Evolutionary conservation across 352 stramenopile genomes (phyloP).

Genomic region (Phytophthora palmivora): DNA sequence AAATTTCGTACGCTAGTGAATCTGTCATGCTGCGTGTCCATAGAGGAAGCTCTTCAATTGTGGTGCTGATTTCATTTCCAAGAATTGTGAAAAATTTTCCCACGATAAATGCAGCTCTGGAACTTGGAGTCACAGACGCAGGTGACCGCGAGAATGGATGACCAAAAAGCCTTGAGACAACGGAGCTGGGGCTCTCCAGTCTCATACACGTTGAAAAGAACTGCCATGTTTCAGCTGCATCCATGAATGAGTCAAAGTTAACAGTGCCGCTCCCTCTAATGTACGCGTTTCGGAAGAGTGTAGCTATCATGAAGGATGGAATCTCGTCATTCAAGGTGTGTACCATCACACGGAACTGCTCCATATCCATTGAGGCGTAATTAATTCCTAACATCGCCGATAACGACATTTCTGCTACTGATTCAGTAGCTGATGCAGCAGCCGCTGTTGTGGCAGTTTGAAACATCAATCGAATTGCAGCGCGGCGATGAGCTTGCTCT

Average conservation of each 20-base stretch:
- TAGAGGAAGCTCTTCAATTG: slow-evolving; percentile 51
- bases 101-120: slow-evolving; percentile 55
- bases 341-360: slow-evolving; percentile 91
- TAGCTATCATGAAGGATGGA: slow-evolving; percentile 64
- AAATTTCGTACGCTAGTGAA: slow-evolving; percentile 58
- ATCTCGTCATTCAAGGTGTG: slow-evolving; percentile 83
- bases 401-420: slow-evolving; percentile 29
- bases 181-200: slow-evolving; percentile 63
- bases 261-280: slow-evolving; percentile 76
- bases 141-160: slow-evolving; percentile 30
- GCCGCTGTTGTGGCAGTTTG: slow-evolving; percentile 77
- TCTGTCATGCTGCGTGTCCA: slow-evolving; percentile 68
- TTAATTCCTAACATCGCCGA: slow-evolving; percentile 28
- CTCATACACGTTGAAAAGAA: slow-evolving; percentile 92
- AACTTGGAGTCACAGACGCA: slow-evolving; percentile 49
- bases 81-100: slow-evolving; percentile 65
- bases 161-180: slow-evolving; percentile 47
- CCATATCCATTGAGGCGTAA: slow-evolving; percentile 87
- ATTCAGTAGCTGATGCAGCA: slow-evolving; percentile 17
- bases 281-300: slow-evolving; percentile 73
- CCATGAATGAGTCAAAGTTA: slow-evolving; percentile 90
- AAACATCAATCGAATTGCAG: slow-evolving; percentile 93
- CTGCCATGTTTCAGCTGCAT: slow-evolving; percentile 79
- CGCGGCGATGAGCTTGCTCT: slow-evolving; percentile 90
- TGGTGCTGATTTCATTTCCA: slow-evolving; percentile 45